Conservation (phyloP, 2,329 filamentous ascomycete genomes). For the Didymella keratinophila region DNA sequence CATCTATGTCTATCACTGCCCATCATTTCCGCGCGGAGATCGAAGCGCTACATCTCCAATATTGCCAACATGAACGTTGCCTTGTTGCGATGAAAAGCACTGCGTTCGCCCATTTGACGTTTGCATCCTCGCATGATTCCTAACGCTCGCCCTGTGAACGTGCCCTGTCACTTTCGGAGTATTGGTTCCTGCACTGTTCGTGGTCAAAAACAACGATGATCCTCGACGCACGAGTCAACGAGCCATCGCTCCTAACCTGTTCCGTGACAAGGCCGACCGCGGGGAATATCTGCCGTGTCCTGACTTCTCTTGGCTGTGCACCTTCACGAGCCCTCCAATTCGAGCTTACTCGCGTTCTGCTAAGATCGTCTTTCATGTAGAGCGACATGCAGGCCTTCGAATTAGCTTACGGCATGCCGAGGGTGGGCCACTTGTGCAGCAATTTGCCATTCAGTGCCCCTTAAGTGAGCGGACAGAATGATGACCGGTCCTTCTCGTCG, state of each 20-base stretch:
- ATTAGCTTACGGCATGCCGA: slow-evolving; percentile 8
- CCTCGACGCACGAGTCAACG: slow-evolving; percentile 12
- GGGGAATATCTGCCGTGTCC: slow-evolving; percentile 16
- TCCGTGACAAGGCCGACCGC: slow-evolving; percentile 12
- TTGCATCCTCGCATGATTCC: slow-evolving; percentile 5
- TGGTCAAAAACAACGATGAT: slow-evolving; percentile 9
- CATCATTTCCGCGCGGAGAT: neutral
- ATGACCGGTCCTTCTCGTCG: slow-evolving; percentile 8
- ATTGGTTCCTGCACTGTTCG: slow-evolving; percentile 14
- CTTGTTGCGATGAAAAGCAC: neutral
- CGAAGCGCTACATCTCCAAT: neutral
- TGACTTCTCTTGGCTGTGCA: slow-evolving; percentile 12
- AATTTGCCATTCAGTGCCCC: slow-evolving; percentile 18
- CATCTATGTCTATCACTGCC: neutral
- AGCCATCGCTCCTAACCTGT: slow-evolving; percentile 5
- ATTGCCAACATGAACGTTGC: neutral
- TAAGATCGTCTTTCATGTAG: slow-evolving; percentile 10
- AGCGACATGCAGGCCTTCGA: slow-evolving; percentile 8
- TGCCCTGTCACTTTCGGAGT: slow-evolving; percentile 6
- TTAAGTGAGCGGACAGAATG: slow-evolving; percentile 16
- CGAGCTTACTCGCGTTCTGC: slow-evolving; percentile 10
- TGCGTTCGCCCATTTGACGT: neutral
- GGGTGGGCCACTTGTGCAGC: slow-evolving; percentile 13
- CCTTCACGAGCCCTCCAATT: slow-evolving; percentile 11
- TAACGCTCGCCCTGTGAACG: slow-evolving; percentile 4